A percentile compares a stretch with the other conserved stretches of the same genome.
These are phyloP conservation scores for Scutellaria baicalensis DNA, from an alignment of 257 asterid genomes.

Conservation along the genomic window DNA sequence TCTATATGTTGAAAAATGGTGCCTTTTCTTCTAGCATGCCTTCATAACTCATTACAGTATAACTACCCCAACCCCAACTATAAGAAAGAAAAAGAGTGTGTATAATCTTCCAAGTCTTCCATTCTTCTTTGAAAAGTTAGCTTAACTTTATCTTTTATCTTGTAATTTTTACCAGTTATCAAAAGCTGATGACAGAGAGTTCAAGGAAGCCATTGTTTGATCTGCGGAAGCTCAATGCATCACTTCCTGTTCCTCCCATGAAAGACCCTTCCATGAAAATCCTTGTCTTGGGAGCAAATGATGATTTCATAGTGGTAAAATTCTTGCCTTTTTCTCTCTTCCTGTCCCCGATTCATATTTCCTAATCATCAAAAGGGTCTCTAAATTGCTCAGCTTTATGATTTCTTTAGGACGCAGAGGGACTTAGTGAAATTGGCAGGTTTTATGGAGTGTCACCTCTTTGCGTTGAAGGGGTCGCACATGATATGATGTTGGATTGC, in stretches of 20 bases:
- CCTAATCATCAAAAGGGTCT: neutral
- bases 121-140: neutral
- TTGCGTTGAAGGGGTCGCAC: conserved; percentile 70
- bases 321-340: neutral
- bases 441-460: conserved; percentile 54
- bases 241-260: conserved; percentile 68
- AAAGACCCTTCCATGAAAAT: conserved; percentile 44
- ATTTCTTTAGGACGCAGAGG: conserved; percentile 61
- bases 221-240: conserved; percentile 72
- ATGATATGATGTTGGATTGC: conserved; percentile 85
- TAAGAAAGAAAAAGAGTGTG: neutral
- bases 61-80: neutral
- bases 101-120: neutral
- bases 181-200: conserved; percentile 81
- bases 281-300: conserved; percentile 70
- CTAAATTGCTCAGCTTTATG: neutral
- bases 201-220: conserved; percentile 88
- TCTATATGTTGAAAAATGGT: neutral
- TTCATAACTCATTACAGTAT: too few species aligned
- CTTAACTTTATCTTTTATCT: neutral
- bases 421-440: conserved; percentile 71
- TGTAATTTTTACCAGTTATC: conserved; percentile 43
- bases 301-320: conserved; percentile 82
- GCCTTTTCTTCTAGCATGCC: too few species aligned
- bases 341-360: neutral